Evolutionary conservation across 805 yeast species (phyloP).

Genomic region (Starmerella powellii): DNA sequence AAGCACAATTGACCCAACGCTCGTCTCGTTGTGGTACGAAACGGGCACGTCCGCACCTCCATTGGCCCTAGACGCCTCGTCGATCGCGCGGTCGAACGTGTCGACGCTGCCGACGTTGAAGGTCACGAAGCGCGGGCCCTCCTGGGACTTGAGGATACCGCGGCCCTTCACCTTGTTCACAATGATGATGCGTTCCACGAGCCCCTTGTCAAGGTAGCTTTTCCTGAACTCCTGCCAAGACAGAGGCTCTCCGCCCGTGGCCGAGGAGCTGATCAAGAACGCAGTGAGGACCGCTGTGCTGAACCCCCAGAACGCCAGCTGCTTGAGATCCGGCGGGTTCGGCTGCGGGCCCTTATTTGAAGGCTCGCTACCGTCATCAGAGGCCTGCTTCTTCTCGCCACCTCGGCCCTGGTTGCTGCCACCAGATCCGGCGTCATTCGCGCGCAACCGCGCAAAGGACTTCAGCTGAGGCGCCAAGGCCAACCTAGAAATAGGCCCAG

Average conservation of each 20-base stretch:
- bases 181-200: constrained; percentile 61
- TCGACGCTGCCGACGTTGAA: constrained; percentile 87
- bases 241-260: constrained; percentile 35
- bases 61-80: constrained; percentile 60
- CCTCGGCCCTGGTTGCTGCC: not conserved
- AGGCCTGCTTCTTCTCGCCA: not conserved
- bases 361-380: not conserved
- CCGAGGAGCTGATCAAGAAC: constrained; percentile 6
- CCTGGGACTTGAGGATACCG: constrained; percentile 43
- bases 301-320: constrained; percentile 20
- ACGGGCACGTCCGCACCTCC: constrained; percentile 66
- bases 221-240: constrained; percentile 88
- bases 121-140: constrained; percentile 34
- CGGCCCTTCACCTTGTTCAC: constrained; percentile 67
- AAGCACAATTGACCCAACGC: constrained; percentile 46
- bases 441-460: not conserved
- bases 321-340: constrained; percentile 18
- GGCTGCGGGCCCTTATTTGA: not conserved
- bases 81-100: constrained; percentile 68
- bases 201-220: constrained; percentile 60
- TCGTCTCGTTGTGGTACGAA: constrained; percentile 60
- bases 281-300: constrained; percentile 18
- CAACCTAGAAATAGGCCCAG: not conserved
- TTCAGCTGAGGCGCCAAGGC: not conserved
- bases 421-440: not conserved